phyloP scores from a whole-genome alignment of 2,329 filamentous ascomycete genomes.

The Trichoderma oligosporum region DNA sequence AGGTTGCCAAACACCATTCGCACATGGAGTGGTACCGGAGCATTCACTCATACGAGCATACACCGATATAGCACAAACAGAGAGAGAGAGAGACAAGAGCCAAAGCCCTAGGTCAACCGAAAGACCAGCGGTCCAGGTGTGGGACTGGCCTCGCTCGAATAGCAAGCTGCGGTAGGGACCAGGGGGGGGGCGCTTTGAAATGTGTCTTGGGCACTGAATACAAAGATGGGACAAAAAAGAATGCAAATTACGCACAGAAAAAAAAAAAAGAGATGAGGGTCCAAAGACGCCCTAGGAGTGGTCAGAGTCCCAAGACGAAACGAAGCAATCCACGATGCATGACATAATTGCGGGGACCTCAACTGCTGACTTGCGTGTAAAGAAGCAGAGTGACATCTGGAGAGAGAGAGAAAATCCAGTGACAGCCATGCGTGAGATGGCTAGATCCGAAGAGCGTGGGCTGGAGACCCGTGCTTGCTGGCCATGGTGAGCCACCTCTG shows the following conservation, averaged over 20 bases:
- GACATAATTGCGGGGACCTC: conserved; percentile 44
- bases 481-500: conserved; percentile 8
- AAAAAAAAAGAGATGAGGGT: conserved; percentile 18
- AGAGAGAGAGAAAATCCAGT: conserved; percentile 2
- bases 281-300: conserved; percentile 12
- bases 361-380: conserved; percentile 18
- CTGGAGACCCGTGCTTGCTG: conserved; percentile 1
- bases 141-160: conserved; percentile 17
- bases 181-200: conserved; percentile 12
- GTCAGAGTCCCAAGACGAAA: conserved; percentile 12
- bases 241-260: conserved; percentile 19
- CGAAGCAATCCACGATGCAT: conserved; percentile 35
- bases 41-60: conserved; percentile 18
- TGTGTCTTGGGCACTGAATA: conserved; percentile 18
- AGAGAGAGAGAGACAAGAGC: background rate
- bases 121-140: conserved; percentile 16
- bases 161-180: conserved; percentile 13
- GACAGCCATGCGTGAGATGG: conserved; percentile 18
- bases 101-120: conserved; percentile 17
- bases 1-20: conserved; percentile 18
- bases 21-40: conserved; percentile 18
- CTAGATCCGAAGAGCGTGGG: conserved; percentile 11
- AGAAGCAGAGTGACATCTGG: conserved; percentile 10
- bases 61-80: conserved; percentile 11
- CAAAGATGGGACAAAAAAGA: conserved; percentile 14